phyloP scores from a whole-genome alignment of 345 rosid species.

The Garcia nutans region DNA sequence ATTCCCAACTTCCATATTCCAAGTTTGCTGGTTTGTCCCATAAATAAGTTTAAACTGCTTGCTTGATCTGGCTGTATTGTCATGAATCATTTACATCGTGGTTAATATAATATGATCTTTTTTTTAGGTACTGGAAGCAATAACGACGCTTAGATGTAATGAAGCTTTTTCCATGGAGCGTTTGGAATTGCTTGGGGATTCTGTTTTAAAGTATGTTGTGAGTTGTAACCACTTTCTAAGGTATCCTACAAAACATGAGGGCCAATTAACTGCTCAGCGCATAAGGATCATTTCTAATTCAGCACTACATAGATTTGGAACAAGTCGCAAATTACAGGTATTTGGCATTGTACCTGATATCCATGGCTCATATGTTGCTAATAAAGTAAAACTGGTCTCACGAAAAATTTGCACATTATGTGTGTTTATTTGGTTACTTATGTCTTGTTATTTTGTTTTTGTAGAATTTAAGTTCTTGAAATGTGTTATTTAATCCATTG shows the following conservation, averaged over 20 bases:
- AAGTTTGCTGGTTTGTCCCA: slow-evolving; percentile 57
- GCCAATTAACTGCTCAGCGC: slow-evolving; percentile 54
- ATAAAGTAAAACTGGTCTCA: not conserved
- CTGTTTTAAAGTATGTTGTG: slow-evolving; percentile 75
- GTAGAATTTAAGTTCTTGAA: not conserved
- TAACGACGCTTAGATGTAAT: slow-evolving; percentile 66
- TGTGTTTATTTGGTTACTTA: not conserved
- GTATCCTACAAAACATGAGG: slow-evolving; percentile 66
- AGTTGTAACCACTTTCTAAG: slow-evolving; percentile 72
- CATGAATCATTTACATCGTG: slow-evolving; percentile 5
- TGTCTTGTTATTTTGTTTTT: not conserved
- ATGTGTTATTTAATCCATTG: not conserved
- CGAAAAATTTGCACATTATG: not conserved
- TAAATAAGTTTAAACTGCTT: not conserved
- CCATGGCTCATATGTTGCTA: not conserved
- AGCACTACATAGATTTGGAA: slow-evolving; percentile 63
- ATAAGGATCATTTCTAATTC: slow-evolving; percentile 55
- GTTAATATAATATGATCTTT: slow-evolving; percentile 1
- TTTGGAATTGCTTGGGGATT: slow-evolving; percentile 96
- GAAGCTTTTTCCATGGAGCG: slow-evolving; percentile 92
- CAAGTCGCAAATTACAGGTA: slow-evolving; percentile 67
- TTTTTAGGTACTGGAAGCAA: slow-evolving; percentile 72
- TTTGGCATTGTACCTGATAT: slow-evolving; percentile 1
- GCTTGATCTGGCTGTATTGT: slow-evolving; percentile 6
- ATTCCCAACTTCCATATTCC: slow-evolving; percentile 45